A percentile compares a stretch with the other conserved stretches of the same genome.
phyloP scores from a whole-genome alignment of 306 rosid genomes.

The Prinsepia uniflora region DNA sequence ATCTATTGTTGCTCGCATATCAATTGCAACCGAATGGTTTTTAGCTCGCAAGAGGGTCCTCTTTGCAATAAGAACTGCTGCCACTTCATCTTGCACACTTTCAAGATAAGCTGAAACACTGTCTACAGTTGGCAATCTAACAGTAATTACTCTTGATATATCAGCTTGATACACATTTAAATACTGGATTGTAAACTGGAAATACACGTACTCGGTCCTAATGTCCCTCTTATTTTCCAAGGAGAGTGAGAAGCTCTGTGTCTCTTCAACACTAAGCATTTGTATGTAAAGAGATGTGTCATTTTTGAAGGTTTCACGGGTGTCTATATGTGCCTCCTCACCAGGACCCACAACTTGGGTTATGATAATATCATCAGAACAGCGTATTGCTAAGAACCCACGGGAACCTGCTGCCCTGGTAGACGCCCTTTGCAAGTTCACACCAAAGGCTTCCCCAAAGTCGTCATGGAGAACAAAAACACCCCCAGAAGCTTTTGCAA shows the following conservation, averaged over 20 bases:
- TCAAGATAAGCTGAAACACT: constrained; percentile 75
- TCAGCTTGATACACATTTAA: constrained; percentile 67
- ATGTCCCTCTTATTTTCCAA: constrained; percentile 84
- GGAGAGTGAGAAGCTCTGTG: constrained; percentile 78
- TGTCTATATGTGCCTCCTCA: constrained; percentile 84
- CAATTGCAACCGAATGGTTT: constrained; percentile 56
- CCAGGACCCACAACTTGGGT: constrained; percentile 93
- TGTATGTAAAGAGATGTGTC: constrained; percentile 73
- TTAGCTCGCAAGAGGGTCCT: constrained; percentile 74
- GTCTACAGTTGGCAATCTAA: constrained; percentile 71
- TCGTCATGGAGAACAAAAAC: constrained; percentile 94
- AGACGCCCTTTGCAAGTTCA: constrained; percentile 94
- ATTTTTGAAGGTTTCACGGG: constrained; percentile 68
- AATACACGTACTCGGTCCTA: constrained; percentile 50
- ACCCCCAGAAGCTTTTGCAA: constrained; percentile 94
- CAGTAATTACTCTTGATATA: constrained; percentile 74
- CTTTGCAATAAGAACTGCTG: constrained; percentile 80
- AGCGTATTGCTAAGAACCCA: constrained; percentile 80
- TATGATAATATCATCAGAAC: constrained; percentile 72
- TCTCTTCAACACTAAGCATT: constrained; percentile 88
- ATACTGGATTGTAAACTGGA: constrained; percentile 60
- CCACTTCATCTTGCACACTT: constrained; percentile 85
- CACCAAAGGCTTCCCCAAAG: constrained; percentile 99
- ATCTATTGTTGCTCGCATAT: constrained; percentile 65
- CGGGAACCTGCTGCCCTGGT: constrained; percentile 88